Percentiles rank a stretch among this genome's conserved stretches.
phyloP scores from a whole-genome alignment of 108 stramenopile species.

The Conticribra weissflogii region DNA sequence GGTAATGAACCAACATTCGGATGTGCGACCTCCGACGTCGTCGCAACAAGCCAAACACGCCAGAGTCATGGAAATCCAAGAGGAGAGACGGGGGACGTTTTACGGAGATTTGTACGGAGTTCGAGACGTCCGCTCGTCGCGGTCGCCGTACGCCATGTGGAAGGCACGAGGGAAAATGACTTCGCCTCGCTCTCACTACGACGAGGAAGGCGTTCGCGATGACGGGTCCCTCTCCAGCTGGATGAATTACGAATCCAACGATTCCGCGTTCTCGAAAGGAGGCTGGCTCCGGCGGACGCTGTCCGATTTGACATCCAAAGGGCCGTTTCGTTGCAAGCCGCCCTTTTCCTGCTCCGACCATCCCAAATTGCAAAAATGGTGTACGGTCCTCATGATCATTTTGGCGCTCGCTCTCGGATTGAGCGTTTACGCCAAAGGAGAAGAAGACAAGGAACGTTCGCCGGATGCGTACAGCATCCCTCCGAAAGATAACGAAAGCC shows the following conservation, averaged over 20 bases:
- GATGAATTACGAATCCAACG: background rate
- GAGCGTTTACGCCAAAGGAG: background rate
- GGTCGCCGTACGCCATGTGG: slow-evolving; percentile 26
- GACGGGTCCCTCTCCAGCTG: slow-evolving; percentile 1
- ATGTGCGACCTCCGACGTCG: too few species aligned
- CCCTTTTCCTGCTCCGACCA: background rate
- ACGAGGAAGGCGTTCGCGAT: background rate
- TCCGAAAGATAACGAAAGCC: background rate
- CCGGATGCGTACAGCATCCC: background rate
- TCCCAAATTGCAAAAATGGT: background rate
- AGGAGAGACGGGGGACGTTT: slow-evolving; percentile 8
- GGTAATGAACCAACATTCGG: too few species aligned
- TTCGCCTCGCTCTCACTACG: background rate
- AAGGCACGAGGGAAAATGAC: slow-evolving; percentile 15
- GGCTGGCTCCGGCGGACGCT: too few species aligned
- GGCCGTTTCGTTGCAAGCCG: background rate
- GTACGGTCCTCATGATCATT: background rate
- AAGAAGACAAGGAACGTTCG: background rate
- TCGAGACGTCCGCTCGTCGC: slow-evolving; percentile 17
- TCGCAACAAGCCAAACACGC: too few species aligned
- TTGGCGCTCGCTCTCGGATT: background rate
- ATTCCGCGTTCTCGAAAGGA: too few species aligned
- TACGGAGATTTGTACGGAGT: slow-evolving; percentile 32
- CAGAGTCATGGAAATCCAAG: slow-evolving; percentile 26
- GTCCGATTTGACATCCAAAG: background rate